Base-by-base conservation (phyloP, 129 eudicot genomes). In the Flaveria bidentis region DNA sequence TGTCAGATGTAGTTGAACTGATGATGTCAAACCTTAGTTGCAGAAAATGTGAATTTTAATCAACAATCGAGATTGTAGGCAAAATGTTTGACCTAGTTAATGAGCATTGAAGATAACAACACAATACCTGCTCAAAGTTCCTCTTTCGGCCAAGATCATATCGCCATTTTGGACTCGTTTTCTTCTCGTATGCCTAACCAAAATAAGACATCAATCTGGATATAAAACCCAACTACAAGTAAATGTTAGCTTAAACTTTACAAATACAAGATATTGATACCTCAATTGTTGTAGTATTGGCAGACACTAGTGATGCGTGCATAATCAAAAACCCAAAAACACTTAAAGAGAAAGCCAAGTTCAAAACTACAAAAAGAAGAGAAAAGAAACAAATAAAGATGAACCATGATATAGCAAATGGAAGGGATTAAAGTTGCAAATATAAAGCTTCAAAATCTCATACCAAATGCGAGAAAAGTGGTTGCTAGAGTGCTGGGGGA, bases 391-490 rank as follows among this genome's bases (percentile, higher is more conserved):
- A 47, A 47, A 20, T 28, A 63, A 45, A 66, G 70, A 57, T 57
- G 30, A 9, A 57, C 13, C 12, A 9, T 3, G 33, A 57, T 57
- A 2, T 47, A n/a, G 67, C 18, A 60, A 68, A 82, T 33, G 36
- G 42, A 60, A 44, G 51, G 30, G 55, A 23, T 64, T 41, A 0
- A 9, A 67, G 64, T 18, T 47, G 61, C 3, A 63, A 12, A 11
- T 23, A 69, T 46, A 53, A 9, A 49, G 28, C 7, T 36, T 56
- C 22, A 26, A 33, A 46, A 61, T 28, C 62, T 80, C 20, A 30
- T 88, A 93, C 98, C 98, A 76, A 93, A 93, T 12, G 98, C 89
- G 57, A 93, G 96, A 85, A 93, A 93, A 79, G 95, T 90, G 51
- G 98, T 86, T 71, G 98, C 98, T 36, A 93, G 87, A 73, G 88